Evolutionary conservation across 441 rosid species (phyloP).

Genomic region (Pelargonium australe): DNA sequence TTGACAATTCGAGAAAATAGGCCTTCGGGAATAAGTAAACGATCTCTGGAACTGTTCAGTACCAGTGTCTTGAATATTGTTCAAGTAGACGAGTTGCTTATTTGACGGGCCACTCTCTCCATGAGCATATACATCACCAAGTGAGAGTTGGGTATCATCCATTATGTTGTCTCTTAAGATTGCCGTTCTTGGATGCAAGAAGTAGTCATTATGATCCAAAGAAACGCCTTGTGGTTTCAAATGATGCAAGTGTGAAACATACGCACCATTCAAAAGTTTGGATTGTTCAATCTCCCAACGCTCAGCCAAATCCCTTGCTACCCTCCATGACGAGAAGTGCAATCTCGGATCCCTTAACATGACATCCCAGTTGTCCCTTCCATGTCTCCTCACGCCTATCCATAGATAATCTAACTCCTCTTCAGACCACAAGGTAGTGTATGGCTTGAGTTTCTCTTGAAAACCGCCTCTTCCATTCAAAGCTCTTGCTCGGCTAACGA

Average conservation of each 20-base stretch:
- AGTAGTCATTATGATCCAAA: constrained; percentile 17
- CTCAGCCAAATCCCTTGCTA: constrained; percentile 27
- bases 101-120: constrained; percentile 20
- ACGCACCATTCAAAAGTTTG: constrained; percentile 25
- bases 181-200: constrained; percentile 13
- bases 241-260: constrained; percentile 17
- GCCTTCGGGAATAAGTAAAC: constrained; percentile 16
- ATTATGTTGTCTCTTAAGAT: constrained; percentile 22
- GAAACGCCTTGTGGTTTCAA: constrained; percentile 21
- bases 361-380: constrained; percentile 30
- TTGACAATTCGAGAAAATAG: constrained; percentile 21
- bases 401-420: constrained; percentile 35
- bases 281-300: constrained; percentile 32
- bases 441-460: constrained; percentile 24
- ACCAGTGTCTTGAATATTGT: constrained; percentile 14
- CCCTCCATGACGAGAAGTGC: constrained; percentile 28
- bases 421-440: constrained; percentile 27
- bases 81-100: constrained; percentile 16
- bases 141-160: constrained; percentile 35
- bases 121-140: constrained; percentile 30
- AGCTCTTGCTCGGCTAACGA: constrained; percentile 26
- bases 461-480: constrained; percentile 25
- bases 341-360: constrained; percentile 28
- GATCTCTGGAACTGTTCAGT: constrained; percentile 23
- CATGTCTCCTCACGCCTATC: constrained; percentile 34